Percentiles rank a stretch among this genome's conserved stretches.
phyloP scores from a whole-genome alignment of 2,329 filamentous ascomycete species.

The Pleoardoris graminearum region DNA sequence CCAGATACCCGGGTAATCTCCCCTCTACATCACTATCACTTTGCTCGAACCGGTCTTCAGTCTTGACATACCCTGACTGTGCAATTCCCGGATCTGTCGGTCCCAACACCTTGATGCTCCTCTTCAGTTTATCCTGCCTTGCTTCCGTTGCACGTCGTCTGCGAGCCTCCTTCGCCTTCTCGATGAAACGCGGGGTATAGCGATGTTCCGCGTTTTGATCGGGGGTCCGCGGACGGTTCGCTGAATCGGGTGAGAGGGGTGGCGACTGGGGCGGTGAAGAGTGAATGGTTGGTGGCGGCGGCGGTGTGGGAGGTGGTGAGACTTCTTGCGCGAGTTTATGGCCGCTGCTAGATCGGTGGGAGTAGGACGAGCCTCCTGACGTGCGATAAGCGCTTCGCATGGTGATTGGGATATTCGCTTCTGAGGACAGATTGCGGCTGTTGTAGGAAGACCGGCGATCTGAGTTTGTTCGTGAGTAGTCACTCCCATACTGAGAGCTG shows the following conservation, averaged over 20 bases:
- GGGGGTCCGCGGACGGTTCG: neutral
- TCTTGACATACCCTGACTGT: constrained; percentile 7
- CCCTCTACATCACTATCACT: constrained; percentile 4
- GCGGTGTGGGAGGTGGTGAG: constrained; percentile 13
- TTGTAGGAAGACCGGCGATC: constrained; percentile 20
- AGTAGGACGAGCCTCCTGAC: constrained; percentile 11
- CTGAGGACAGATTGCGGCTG: constrained; percentile 14
- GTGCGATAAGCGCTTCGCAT: constrained; percentile 12
- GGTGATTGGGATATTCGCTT: constrained; percentile 11
- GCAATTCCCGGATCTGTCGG: constrained; percentile 31
- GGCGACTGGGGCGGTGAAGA: constrained; percentile 1
- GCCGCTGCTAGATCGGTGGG: constrained; percentile 10
- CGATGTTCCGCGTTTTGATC: constrained; percentile 9
- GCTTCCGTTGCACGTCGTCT: constrained; percentile 23
- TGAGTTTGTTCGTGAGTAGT: constrained; percentile 9
- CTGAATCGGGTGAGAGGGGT: constrained; percentile 6
- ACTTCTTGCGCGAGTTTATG: constrained; percentile 14
- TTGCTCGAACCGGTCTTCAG: constrained; percentile 2
- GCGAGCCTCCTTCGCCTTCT: constrained; percentile 30
- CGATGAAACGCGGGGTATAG: constrained; percentile 19
- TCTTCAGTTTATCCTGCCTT: constrained; percentile 35
- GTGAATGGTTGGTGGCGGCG: neutral
- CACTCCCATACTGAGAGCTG: neutral
- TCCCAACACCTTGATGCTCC: constrained; percentile 37
- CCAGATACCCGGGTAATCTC: constrained; percentile 15